Conservation (phyloP, 257 asterid genomes). For the Linderniella brevidens region DNA sequence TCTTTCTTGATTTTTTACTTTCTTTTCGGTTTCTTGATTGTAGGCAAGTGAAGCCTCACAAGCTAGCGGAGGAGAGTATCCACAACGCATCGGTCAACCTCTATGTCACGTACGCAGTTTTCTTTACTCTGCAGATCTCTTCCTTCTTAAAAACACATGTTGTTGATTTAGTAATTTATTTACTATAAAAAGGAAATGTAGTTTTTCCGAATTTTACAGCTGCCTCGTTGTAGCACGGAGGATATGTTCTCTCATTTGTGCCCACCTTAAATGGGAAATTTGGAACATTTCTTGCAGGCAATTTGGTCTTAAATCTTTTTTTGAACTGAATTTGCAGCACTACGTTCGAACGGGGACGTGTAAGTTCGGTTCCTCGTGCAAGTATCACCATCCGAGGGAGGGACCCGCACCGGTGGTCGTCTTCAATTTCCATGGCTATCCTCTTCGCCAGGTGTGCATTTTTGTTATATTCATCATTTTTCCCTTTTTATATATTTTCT, state of each 20-base stretch:
- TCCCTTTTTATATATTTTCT: conserved; percentile 3
- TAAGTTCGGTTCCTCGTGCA: conserved; percentile 90
- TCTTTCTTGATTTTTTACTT: too few relatives aligned
- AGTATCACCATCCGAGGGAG: conserved; percentile 85
- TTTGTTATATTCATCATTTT: conserved; percentile 9
- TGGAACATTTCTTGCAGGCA: background rate
- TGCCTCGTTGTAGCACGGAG: too few relatives aligned
- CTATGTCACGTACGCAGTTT: conserved; percentile 1
- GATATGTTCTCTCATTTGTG: background rate
- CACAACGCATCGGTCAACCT: conserved; percentile 6
- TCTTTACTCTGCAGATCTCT: background rate
- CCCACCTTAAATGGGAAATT: background rate
- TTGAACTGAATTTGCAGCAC: conserved; percentile 41
- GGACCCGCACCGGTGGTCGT: conserved; percentile 49
- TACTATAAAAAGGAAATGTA: too few relatives aligned
- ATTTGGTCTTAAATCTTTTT: conserved; percentile 6
- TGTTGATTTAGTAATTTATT: background rate
- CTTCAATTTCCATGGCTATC: conserved; percentile 61
- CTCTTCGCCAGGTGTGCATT: conserved; percentile 57
- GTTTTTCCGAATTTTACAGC: too few relatives aligned
- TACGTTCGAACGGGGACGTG: conserved; percentile 87
- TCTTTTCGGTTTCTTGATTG: background rate
- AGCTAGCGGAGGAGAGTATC: conserved; percentile 2
- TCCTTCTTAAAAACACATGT: background rate
- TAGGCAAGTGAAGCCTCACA: conserved; percentile 1